A percentile compares a stretch with the other conserved stretches of the same genome.
These are phyloP conservation scores for Alternaria viburni DNA, from an alignment of 2,329 filamentous ascomycete genomes.

Conservation along the genomic window DNA sequence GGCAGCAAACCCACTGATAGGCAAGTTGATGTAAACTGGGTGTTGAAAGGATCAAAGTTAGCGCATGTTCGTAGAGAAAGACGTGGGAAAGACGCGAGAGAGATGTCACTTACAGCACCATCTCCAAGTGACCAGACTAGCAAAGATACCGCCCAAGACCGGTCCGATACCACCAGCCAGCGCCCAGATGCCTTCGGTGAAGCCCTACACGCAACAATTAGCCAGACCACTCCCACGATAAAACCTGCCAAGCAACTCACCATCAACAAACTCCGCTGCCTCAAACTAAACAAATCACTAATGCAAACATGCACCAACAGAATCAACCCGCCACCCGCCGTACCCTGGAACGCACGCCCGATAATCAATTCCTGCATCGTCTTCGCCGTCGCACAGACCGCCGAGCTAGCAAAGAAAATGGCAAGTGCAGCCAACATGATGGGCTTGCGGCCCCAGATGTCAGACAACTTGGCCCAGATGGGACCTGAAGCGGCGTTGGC, in stretches of 20 bases:
- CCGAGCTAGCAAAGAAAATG: slow-evolving; percentile 66
- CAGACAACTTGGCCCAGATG: slow-evolving; percentile 70
- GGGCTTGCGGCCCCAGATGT: slow-evolving; percentile 65
- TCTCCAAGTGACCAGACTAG: slow-evolving; percentile 55
- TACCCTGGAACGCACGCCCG: slow-evolving; percentile 66
- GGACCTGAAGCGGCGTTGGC: slow-evolving; percentile 71
- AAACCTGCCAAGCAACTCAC: not conserved
- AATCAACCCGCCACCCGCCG: slow-evolving; percentile 68
- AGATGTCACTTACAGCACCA: slow-evolving; percentile 54
- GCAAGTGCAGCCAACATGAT: slow-evolving; percentile 59
- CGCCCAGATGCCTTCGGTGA: slow-evolving; percentile 62
- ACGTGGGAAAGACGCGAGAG: not conserved
- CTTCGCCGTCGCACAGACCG: slow-evolving; percentile 63
- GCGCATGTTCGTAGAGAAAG: not conserved
- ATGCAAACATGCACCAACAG: slow-evolving; percentile 68
- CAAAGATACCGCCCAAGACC: slow-evolving; percentile 60
- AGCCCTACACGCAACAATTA: slow-evolving; percentile 34
- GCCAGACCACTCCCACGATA: not conserved
- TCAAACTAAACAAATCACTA: slow-evolving; percentile 67
- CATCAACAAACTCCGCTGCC: slow-evolving; percentile 57
- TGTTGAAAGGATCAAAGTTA: not conserved
- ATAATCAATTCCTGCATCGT: slow-evolving; percentile 67
- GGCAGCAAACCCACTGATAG: slow-evolving; percentile 58
- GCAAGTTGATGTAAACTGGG: slow-evolving; percentile 61
- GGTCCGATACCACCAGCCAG: slow-evolving; percentile 61